Evolutionary conservation across 169 alveolate genomes (phyloP).

Genomic region (Plasmodium vivax): DNA sequence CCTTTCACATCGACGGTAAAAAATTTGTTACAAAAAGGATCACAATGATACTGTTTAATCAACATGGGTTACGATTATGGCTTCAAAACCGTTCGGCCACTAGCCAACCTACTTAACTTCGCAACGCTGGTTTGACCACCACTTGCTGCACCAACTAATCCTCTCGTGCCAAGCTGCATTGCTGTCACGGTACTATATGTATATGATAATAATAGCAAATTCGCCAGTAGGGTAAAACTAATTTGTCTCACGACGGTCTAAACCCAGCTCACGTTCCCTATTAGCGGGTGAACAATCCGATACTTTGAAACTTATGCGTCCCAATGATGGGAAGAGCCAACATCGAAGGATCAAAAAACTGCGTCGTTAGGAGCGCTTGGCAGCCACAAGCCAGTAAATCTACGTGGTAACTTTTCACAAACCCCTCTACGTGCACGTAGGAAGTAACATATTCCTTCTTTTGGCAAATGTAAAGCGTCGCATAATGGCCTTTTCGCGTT

Average conservation of each 20-base stretch:
- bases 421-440: conserved; percentile 40
- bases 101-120: too few species aligned
- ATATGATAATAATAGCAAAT: conserved; percentile 38
- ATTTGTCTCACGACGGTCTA: conserved; percentile 95
- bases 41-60: too few species aligned
- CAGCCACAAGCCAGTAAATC: conserved; percentile 91
- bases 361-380: conserved; percentile 95
- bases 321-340: conserved; percentile 86
- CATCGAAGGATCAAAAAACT: conserved; percentile 90
- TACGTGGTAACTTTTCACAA: conserved; percentile 68
- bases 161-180: conserved; percentile 69
- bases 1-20: too few species aligned
- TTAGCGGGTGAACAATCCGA: conserved; percentile 86
- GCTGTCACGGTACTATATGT: conserved; percentile 78
- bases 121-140: too few species aligned
- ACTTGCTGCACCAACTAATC: too few species aligned
- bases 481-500: too few species aligned
- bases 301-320: conserved; percentile 87
- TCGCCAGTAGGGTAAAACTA: conserved; percentile 93
- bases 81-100: too few species aligned
- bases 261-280: conserved; percentile 84
- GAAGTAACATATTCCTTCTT: conserved; percentile 3
- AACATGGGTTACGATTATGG: too few species aligned
- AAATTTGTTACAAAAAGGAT: too few species aligned
- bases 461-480: conserved; percentile 38